Percentiles rank a stretch among this genome's conserved stretches.
These are phyloP conservation scores for Solanum etuberosum DNA, from an alignment of 257 asterid species.

Conservation along the genomic window DNA sequence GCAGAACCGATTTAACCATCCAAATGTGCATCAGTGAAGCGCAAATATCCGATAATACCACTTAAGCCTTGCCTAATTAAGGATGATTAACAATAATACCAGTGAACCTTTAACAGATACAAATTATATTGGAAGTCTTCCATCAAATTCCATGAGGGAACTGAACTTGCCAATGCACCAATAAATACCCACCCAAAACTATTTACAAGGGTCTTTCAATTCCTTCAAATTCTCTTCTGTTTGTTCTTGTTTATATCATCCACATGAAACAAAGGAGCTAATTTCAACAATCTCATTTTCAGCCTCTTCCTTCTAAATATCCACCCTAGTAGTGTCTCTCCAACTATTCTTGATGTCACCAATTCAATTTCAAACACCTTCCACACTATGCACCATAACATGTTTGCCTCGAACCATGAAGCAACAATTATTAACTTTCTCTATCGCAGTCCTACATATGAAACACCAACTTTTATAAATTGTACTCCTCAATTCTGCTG, in stretches of 20 bases:
- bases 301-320: neutral
- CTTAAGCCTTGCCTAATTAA: neutral
- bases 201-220: neutral
- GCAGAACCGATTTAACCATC: neutral
- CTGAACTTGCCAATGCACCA: neutral
- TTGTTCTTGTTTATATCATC: neutral
- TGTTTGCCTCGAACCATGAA: neutral
- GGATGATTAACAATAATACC: neutral
- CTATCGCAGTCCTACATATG: neutral
- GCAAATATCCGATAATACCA: neutral
- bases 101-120: neutral
- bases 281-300: neutral
- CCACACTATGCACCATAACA: neutral
- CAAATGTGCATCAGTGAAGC: neutral
- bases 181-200: neutral
- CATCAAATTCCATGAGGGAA: neutral
- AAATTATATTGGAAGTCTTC: neutral
- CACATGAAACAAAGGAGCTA: neutral
- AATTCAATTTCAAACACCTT: neutral
- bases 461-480: neutral
- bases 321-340: neutral
- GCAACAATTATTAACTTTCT: neutral
- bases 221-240: neutral
- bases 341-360: neutral
- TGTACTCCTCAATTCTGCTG: neutral